Evolutionary conservation across 495 filamentous ascomycete genomes (phyloP).

Genomic region (Patellaria atrata): DNA sequence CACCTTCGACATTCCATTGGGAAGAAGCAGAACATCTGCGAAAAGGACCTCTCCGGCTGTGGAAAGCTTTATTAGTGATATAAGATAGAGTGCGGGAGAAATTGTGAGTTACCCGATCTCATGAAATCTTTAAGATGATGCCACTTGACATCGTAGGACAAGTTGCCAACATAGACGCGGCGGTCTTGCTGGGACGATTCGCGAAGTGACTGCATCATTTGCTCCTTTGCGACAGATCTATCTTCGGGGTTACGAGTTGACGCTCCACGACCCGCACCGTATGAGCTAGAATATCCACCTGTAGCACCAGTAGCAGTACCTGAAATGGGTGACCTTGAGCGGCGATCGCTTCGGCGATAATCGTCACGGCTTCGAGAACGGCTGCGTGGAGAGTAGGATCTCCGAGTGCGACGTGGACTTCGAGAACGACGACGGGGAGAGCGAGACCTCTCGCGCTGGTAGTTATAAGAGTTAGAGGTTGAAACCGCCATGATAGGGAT

Average conservation of each 20-base stretch:
- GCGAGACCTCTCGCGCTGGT: constrained; percentile 87
- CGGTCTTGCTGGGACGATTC: constrained; percentile 96
- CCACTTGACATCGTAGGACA: constrained; percentile 99
- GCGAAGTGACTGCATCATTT: constrained; percentile 86
- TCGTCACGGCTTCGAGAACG: constrained; percentile 84
- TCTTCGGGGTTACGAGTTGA: constrained; percentile 70
- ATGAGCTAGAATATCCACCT: constrained; percentile 48
- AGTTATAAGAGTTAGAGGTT: constrained; percentile 11
- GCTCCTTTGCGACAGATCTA: constrained; percentile 69
- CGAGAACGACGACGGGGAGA: constrained; percentile 81
- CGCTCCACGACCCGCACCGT: constrained; percentile 45
- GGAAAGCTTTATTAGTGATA: constrained; percentile 5
- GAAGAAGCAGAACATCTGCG: constrained; percentile 98
- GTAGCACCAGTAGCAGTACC: constrained; percentile 47
- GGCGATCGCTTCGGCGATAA: constrained; percentile 66
- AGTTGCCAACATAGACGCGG: constrained; percentile 96
- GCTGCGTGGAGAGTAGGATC: constrained; percentile 87
- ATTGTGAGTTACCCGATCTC: constrained; percentile 71
- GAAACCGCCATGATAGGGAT: constrained; percentile 14
- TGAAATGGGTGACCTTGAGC: constrained; percentile 77
- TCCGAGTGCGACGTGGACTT: constrained; percentile 56
- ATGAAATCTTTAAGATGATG: constrained; percentile 99
- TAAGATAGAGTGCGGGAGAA: background rate
- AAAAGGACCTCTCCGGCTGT: constrained; percentile 98
- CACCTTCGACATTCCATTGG: constrained; percentile 99